Evolutionary conservation across 495 filamentous ascomycete genomes (phyloP).

Genomic region (Thermothielavioides terrestris): DNA sequence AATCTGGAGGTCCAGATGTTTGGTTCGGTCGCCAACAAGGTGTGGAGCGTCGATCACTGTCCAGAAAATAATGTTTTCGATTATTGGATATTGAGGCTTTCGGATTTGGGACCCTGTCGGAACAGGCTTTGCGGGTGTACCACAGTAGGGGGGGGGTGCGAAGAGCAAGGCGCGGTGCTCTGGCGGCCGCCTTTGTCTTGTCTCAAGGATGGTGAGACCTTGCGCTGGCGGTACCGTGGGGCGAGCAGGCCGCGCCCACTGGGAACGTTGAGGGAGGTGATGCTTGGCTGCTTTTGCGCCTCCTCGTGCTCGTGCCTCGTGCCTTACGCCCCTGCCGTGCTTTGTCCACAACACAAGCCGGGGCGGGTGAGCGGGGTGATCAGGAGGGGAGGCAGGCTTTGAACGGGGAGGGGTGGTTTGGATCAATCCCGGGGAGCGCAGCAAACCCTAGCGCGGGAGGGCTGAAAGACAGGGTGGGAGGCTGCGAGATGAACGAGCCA

Average conservation of each 20-base stretch:
- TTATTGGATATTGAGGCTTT: conserved; percentile 15
- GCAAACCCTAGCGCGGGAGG: conserved; percentile 23
- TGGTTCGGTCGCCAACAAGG: conserved; percentile 10
- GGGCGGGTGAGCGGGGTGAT: neutral
- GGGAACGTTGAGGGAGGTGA: neutral
- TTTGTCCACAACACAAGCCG: conserved; percentile 14
- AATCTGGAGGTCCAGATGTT: conserved; percentile 3
- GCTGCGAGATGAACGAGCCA: conserved; percentile 14
- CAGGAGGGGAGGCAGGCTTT: neutral
- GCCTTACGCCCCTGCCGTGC: conserved; percentile 14
- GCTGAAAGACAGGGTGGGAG: conserved; percentile 23
- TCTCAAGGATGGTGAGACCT: neutral
- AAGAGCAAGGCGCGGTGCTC: neutral
- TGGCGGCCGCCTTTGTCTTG: neutral
- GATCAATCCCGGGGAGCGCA: conserved; percentile 13
- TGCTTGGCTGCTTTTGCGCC: too few species aligned
- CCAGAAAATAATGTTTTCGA: conserved; percentile 11
- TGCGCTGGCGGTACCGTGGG: too few species aligned
- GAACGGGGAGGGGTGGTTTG: conserved; percentile 8
- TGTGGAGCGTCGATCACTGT: conserved; percentile 22
- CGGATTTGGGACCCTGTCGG: conserved; percentile 16
- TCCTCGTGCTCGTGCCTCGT: conserved; percentile 17
- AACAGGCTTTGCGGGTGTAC: conserved; percentile 3
- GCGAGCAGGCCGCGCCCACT: conserved; percentile 1
- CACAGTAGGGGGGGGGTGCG: neutral